Evolutionary conservation across 176 grass and related monocot species (phyloP), one percentile per base, ranked within the genome.

Genomic region (Melocanna baccifera): DNA sequence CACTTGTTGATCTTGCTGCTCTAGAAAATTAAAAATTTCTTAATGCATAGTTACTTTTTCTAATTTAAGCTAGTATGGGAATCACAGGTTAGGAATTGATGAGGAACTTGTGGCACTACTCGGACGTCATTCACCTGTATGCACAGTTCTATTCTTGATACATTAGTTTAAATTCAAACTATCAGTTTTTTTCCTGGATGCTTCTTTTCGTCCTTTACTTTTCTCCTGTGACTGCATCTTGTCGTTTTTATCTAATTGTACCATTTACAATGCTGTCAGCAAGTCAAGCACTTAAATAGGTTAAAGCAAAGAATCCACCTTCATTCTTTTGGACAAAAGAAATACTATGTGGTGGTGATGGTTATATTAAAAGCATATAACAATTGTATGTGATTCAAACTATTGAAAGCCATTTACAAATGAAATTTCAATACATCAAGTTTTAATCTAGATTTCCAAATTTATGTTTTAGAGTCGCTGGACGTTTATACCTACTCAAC

Each of bases 61-160:
- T 90, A 69, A 91, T 53, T 57, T 55, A 76, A 79, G 41, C 25
- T 85, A 32, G 7, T 57, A 30, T 36, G 70, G 55, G 18, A 68
- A 78, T 62, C 48, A 42, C 91, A 99, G 89, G 78, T 74, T 96
- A 78, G 96, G 96, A 81, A 99, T 99, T 89, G 96, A 99, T 62
- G 93, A 94, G 59, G 93, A 99, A 39, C 93, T 99, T 41, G 96
- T 94, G 56, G 78, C 79, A 46, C 53, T 99, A 28, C 61, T 99
- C 51, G 96, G 93, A 48, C 81, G 12, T 52, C 58, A 92, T 84
- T 99, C 96, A 90, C 91, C 89, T 79, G 93, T 94, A 91, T 50
- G 91, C 86, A 69, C 48, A 72, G 0, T 80, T 84, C 5, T 87
- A 42, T 67, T 9, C 13, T 81, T 37, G n/a, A 74, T 48, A 9